A percentile compares a stretch with the other conserved stretches of the same genome.
phyloP scores from a whole-genome alignment of 1,284 basidiomycete species.

The Prillingera fragicola region DNA sequence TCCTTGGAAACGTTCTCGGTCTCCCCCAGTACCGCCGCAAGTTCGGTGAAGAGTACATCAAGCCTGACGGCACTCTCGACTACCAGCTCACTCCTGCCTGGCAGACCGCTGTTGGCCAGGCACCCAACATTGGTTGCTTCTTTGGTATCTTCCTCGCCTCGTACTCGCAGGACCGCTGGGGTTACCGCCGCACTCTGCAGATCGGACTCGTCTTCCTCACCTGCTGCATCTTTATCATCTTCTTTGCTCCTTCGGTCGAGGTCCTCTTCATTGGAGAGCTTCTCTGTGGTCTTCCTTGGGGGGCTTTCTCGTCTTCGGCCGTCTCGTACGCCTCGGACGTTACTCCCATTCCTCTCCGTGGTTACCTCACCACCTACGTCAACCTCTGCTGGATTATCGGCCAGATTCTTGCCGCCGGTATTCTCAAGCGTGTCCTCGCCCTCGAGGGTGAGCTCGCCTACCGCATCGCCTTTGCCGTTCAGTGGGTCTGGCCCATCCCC shows the following conservation, averaged over 20 bases:
- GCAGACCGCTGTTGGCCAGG: constrained; percentile 26
- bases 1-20: constrained; percentile 9
- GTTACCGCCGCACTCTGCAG: constrained; percentile 25
- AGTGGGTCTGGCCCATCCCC: constrained; percentile 42
- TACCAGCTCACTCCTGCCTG: constrained; percentile 25
- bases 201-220: constrained; percentile 30
- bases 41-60: constrained; percentile 7
- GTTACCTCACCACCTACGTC: constrained; percentile 39
- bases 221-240: constrained; percentile 32
- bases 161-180: constrained; percentile 22
- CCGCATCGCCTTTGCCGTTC: constrained; percentile 43
- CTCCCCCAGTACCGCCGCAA: constrained; percentile 14
- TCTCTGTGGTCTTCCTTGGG: constrained; percentile 46
- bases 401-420: constrained; percentile 32
- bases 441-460: constrained; percentile 32
- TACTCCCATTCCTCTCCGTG: constrained; percentile 39
- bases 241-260: constrained; percentile 40
- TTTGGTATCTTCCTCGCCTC: constrained; percentile 23
- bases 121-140: constrained; percentile 19
- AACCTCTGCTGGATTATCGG: constrained; percentile 53
- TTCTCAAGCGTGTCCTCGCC: constrained; percentile 24
- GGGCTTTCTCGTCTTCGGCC: constrained; percentile 34
- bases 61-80: neutral
- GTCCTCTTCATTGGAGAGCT: constrained; percentile 22
- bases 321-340: constrained; percentile 52